Evolutionary conservation across 1,139 yeast species (phyloP), one percentile per base, ranked within the genome.

Genomic region (Saccharomyces hybrid): DNA sequence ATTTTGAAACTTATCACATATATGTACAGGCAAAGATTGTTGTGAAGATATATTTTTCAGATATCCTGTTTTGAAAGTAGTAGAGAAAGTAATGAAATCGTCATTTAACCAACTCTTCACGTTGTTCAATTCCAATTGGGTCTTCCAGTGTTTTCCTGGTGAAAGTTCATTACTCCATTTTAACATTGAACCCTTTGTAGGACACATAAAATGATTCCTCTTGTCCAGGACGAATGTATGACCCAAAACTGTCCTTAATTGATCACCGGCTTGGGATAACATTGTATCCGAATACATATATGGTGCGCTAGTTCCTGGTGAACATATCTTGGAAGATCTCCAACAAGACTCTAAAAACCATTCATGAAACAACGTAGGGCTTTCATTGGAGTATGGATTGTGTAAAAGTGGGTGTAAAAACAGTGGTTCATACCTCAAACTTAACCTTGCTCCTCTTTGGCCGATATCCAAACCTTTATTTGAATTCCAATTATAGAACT

Each of bases 161-260:
- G 63, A 61, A 25, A 80, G 64, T 65, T 93, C 97, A 16, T 82
- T 70, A 1, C 81, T 78, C 0, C 81, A 55, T 56, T 83, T 79
- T 49, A 81, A 60, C 50, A 75, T 73, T 32, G 70, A 67, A 0
- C 99, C 99, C 1, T 60, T 57, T 0, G 80, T 73, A 0, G 93
- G 89, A 49, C 84, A 73, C 31, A 79, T 76, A 16, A 69, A 65
- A 56, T 77, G 78, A 63, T 84, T 78, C 65, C 95, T 75, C 3
- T 82, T 67, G 67, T 87, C 95, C 61, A 77, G 77, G 2, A 69
- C 70, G 14, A 79, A 55, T 50, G 78, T 77, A 61, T 84, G 81
- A 9, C 77, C 73, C 6, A 86, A 54, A 2, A 88, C 75, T 1
- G 83, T 77, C 63, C 86, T 87, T 58, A 81, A 72, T 56, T 80